Evolutionary conservation across 2,329 filamentous ascomycete genomes (phyloP), one percentile per base, ranked within the genome.

Genomic region (Aureobasidium sp.): DNA sequence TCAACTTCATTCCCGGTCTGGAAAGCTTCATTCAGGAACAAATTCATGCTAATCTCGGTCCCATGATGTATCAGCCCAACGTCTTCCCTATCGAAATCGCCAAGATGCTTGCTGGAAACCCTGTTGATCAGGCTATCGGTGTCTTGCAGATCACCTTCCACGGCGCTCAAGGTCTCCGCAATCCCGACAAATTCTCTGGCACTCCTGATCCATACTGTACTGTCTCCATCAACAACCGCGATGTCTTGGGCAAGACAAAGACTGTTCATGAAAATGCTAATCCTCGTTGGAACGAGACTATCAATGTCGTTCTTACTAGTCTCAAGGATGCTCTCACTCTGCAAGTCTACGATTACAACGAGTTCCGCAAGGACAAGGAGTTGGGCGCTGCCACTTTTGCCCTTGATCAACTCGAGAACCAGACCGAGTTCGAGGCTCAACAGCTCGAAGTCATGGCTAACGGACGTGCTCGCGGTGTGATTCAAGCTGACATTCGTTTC

Each of bases 31-130:
- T 99, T 69, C 86, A 90, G 72, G 94, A 99, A 69, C 91, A 96
- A 77, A 96, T 99, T 59, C 95, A 99, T 74, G 89, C 88, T 66
- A 97, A 93, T 71, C 78, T 99, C 55, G 88, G 86, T 1, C 95
- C 94, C 0, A 97, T 99, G 88, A 96, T 99, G 91, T 99, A 99
- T 72, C 87, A 86, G 41, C 94, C 94, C 9, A 96, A 99, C 69
- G 91, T 97, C 55, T 99, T 99, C 80, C 94, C 94, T 17, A 94
- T 99, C 67, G 94, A 99, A 72, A 91, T 99, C 62, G 94, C 94
- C 68, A 97, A 99, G 82, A 94, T 99, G 90, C 82, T 99, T 66
- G 90, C 93, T 47, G 94, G 94, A 63, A 93, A 89, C 63, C 87
- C 94, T 0, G 90, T 99, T 56, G 95, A 99, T 73, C 90, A 96